phyloP scores from a whole-genome alignment of 2,329 filamentous ascomycete genomes.

The Allantophomopsis cytisporea region DNA sequence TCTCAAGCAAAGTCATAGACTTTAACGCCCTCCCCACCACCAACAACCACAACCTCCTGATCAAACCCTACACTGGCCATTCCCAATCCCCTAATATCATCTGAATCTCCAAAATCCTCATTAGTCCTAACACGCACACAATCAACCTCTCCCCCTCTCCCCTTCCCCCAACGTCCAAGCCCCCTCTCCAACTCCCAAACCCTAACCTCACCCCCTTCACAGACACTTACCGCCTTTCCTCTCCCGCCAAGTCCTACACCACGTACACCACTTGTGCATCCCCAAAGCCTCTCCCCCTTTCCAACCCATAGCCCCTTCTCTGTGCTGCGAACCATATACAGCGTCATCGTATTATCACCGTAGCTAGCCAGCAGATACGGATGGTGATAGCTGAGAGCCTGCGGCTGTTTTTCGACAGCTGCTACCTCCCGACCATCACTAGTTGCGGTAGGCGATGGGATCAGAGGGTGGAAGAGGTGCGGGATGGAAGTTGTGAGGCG shows the following conservation, averaged over 20 bases:
- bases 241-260: slow-evolving; percentile 53
- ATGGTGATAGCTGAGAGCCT: slow-evolving; percentile 32
- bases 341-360: slow-evolving; percentile 56
- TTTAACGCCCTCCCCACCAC: too few species aligned
- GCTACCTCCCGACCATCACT: slow-evolving; percentile 24
- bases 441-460: slow-evolving; percentile 13
- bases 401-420: slow-evolving; percentile 8
- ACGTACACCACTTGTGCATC: slow-evolving; percentile 57
- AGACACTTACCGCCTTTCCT: slow-evolving; percentile 59
- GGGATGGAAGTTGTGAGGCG: slow-evolving; percentile 34
- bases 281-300: slow-evolving; percentile 50
- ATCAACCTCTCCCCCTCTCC: not conserved
- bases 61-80: too few species aligned
- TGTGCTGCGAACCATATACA: slow-evolving; percentile 55
- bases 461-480: slow-evolving; percentile 25
- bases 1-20: too few species aligned
- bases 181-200: slow-evolving; percentile 1
- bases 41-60: too few species aligned
- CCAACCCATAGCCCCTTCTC: slow-evolving; percentile 39
- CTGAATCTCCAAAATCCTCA: too few species aligned
- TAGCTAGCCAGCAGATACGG: slow-evolving; percentile 58
- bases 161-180: not conserved
- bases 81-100: too few species aligned
- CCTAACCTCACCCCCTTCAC: slow-evolving; percentile 38
- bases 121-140: too few species aligned